A percentile compares a stretch with the other conserved stretches of the same genome.
These are phyloP conservation scores for Curvularia verruculosa DNA, from an alignment of 2,329 filamentous ascomycete species.

Conservation along the genomic window DNA sequence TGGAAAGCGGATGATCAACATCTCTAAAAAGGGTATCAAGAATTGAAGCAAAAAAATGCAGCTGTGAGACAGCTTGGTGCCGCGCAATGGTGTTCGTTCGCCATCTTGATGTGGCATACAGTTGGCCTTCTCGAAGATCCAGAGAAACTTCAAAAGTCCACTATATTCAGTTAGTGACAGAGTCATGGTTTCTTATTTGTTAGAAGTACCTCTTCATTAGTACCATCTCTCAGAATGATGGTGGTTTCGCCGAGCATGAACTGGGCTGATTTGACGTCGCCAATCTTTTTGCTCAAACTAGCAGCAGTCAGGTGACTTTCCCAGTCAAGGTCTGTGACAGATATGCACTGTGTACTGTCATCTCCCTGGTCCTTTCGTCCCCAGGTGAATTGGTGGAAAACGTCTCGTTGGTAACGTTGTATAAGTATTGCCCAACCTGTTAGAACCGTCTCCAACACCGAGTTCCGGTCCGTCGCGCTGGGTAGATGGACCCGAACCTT, in stretches of 20 bases:
- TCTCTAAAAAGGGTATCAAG: slow-evolving; percentile 46
- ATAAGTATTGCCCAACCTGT: slow-evolving; percentile 41
- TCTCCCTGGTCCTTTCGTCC: slow-evolving; percentile 22
- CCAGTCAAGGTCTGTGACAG: slow-evolving; percentile 27
- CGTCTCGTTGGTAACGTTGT: slow-evolving; percentile 41
- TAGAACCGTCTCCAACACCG: slow-evolving; percentile 32
- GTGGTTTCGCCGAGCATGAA: slow-evolving; percentile 12
- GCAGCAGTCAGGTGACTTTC: slow-evolving; percentile 17
- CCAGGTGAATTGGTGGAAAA: slow-evolving; percentile 42
- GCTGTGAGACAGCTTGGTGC: slow-evolving; percentile 53
- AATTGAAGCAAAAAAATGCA: slow-evolving; percentile 51
- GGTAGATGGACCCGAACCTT: slow-evolving; percentile 25
- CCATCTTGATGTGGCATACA: slow-evolving; percentile 53
- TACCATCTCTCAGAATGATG: slow-evolving; percentile 39
- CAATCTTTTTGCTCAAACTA: slow-evolving; percentile 25
- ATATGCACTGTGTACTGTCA: slow-evolving; percentile 23
- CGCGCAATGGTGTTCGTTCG: slow-evolving; percentile 50
- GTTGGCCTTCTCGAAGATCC: slow-evolving; percentile 27
- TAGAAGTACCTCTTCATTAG: slow-evolving; percentile 35
- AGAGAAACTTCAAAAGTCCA: slow-evolving; percentile 41
- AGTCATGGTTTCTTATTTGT: too few relatives aligned
- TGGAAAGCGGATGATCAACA: slow-evolving; percentile 20
- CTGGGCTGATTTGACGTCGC: slow-evolving; percentile 20
- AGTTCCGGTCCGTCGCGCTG: slow-evolving; percentile 13
- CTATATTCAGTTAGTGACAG: slow-evolving; percentile 20